Percentiles rank a stretch among this genome's conserved stretches.
These are phyloP conservation scores for Beta lomatogona DNA, from an alignment of 179 eudicot genomes.

Conservation along the genomic window DNA sequence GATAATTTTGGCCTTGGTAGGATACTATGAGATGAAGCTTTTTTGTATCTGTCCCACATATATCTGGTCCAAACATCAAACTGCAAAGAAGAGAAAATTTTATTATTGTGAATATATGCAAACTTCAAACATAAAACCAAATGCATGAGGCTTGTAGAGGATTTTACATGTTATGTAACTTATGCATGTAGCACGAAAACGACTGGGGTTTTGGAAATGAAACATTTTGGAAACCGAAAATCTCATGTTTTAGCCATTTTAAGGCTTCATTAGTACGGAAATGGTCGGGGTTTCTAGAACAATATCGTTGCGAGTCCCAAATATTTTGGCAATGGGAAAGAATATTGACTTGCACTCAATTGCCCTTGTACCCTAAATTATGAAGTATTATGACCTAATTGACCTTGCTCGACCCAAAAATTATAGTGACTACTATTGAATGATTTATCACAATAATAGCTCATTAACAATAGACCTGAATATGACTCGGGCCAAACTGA, in stretches of 20 bases:
- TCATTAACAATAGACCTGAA: not conserved
- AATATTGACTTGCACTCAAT: no score
- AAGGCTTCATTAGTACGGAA: no score
- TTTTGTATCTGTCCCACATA: constrained; percentile 81
- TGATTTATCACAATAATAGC: not conserved
- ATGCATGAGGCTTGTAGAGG: not conserved
- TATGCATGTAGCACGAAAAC: not conserved
- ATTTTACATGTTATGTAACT: not conserved
- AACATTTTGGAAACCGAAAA: no score
- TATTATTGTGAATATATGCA: not conserved
- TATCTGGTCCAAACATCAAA: constrained; percentile 90
- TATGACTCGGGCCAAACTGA: not conserved
- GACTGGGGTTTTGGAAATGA: no score
- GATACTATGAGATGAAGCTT: constrained; percentile 76
- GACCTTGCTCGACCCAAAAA: not conserved
- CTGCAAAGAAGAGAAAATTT: constrained; percentile 39
- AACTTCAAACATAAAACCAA: not conserved
- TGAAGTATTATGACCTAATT: not conserved
- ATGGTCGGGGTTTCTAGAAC: no score
- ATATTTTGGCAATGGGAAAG: no score
- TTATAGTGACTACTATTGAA: not conserved
- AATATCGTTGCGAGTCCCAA: no score
- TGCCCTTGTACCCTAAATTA: no score
- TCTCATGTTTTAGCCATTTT: no score
- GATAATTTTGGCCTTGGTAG: constrained; percentile 85